A percentile compares a stretch with the other conserved stretches of the same genome.
These are phyloP conservation scores for Aspergillus chevalieri DNA, from an alignment of 2,329 filamentous ascomycete genomes.

Conservation along the genomic window DNA sequence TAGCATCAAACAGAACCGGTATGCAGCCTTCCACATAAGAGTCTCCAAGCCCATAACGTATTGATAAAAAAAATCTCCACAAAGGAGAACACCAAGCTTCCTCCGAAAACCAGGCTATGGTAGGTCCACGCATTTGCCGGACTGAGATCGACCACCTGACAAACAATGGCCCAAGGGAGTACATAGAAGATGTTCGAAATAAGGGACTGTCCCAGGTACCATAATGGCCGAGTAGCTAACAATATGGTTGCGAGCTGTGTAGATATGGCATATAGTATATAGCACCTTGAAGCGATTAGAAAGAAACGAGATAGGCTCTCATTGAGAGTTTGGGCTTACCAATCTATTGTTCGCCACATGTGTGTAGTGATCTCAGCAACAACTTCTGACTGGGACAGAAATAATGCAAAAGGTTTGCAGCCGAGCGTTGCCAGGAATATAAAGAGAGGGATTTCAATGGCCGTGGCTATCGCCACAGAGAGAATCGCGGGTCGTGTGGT, in stretches of 20 bases:
- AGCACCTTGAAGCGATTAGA: slow-evolving; percentile 45
- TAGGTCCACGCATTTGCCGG: slow-evolving; percentile 14
- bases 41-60: slow-evolving; percentile 6
- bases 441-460: slow-evolving; percentile 55
- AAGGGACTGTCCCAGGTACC: slow-evolving; percentile 64
- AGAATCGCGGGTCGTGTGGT: slow-evolving; percentile 50
- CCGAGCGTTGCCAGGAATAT: slow-evolving; percentile 58
- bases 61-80: slow-evolving; percentile 9
- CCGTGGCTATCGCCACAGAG: slow-evolving; percentile 41
- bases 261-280: slow-evolving; percentile 61
- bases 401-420: slow-evolving; percentile 55
- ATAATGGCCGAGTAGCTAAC: slow-evolving; percentile 57
- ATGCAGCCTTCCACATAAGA: background rate
- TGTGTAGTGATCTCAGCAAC: slow-evolving; percentile 57
- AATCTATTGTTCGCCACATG: slow-evolving; percentile 52
- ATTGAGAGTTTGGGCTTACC: background rate
- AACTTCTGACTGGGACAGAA: slow-evolving; percentile 51
- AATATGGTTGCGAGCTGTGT: slow-evolving; percentile 60
- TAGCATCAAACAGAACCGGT: background rate
- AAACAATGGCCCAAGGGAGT: slow-evolving; percentile 62
- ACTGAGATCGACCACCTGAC: slow-evolving; percentile 7
- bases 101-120: slow-evolving; percentile 17
- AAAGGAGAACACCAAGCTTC: slow-evolving; percentile 17
- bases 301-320: background rate
- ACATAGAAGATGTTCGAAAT: slow-evolving; percentile 63